Conservation (phyloP, 2,329 filamentous ascomycete species). For the Amphichorda felina region DNA sequence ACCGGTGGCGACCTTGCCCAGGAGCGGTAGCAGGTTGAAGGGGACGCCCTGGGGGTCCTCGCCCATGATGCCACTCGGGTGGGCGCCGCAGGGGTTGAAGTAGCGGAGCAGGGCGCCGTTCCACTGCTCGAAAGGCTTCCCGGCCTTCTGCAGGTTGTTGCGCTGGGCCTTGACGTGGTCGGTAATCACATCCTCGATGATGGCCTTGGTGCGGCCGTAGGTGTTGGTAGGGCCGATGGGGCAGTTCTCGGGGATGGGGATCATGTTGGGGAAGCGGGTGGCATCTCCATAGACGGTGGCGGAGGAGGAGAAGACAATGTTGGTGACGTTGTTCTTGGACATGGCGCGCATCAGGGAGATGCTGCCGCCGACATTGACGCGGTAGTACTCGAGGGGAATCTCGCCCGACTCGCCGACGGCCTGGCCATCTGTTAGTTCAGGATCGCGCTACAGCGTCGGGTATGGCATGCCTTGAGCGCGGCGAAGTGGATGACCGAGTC, state of each 20-base stretch:
- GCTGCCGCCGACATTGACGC: constrained; percentile 90
- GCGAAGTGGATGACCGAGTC: constrained; percentile 99
- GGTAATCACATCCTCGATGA: constrained; percentile 82
- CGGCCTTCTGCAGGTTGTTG: constrained; percentile 67
- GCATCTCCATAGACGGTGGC: constrained; percentile 98
- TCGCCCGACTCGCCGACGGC: constrained; percentile 92
- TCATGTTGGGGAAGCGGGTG: constrained; percentile 94
- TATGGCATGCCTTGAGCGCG: constrained; percentile 64
- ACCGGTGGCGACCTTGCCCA: constrained; percentile 92
- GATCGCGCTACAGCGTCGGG: too few species aligned
- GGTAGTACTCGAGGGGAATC: constrained; percentile 94
- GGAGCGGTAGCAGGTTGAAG: constrained; percentile 86
- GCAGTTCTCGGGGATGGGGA: constrained; percentile 94
- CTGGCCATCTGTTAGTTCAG: constrained; percentile 29
- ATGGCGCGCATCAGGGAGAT: constrained; percentile 79
- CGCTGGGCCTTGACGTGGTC: constrained; percentile 84
- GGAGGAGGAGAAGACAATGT: constrained; percentile 97
- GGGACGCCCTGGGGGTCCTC: constrained; percentile 94
- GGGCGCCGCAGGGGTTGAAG: constrained; percentile 93
- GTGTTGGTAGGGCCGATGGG: constrained; percentile 95
- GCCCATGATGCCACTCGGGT: constrained; percentile 94
- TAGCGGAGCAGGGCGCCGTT: constrained; percentile 90
- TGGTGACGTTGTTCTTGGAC: constrained; percentile 80
- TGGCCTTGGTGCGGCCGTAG: constrained; percentile 93
- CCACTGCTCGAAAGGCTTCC: constrained; percentile 69